These are phyloP conservation scores for Jatropha multifida DNA, from an alignment of 441 rosid genomes.

Conservation along the genomic window DNA sequence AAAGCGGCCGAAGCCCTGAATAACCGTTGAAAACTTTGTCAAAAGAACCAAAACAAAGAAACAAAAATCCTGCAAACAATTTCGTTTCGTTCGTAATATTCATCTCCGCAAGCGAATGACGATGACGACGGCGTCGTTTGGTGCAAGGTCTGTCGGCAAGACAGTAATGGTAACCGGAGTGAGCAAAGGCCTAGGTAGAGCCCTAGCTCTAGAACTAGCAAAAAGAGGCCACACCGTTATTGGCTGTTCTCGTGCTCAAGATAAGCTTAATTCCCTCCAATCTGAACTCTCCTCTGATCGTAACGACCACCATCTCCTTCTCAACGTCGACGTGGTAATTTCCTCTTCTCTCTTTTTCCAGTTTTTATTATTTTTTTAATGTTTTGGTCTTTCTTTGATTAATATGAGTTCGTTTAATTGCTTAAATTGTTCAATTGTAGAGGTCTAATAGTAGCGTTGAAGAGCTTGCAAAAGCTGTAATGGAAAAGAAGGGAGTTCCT, in stretches of 20 bases:
- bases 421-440: slow-evolving; percentile 31
- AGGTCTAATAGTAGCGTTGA: slow-evolving; percentile 68
- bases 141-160: slow-evolving; percentile 26
- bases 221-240: slow-evolving; percentile 79
- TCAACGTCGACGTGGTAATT: slow-evolving; percentile 65
- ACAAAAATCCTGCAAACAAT: neutral
- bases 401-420: slow-evolving; percentile 7
- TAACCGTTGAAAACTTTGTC: no score
- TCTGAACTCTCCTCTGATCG: slow-evolving; percentile 50
- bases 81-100: neutral
- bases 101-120: slow-evolving; percentile 3
- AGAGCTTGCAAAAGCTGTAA: slow-evolving; percentile 63
- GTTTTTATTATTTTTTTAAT: neutral
- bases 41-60: no score
- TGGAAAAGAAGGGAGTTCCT: slow-evolving; percentile 85
- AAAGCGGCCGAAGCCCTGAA: no score
- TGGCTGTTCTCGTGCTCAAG: slow-evolving; percentile 86
- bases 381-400: neutral
- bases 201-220: slow-evolving; percentile 78
- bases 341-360: neutral
- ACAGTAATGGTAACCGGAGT: slow-evolving; percentile 81
- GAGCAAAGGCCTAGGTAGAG: slow-evolving; percentile 83
- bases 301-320: slow-evolving; percentile 57
- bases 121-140: slow-evolving; percentile 36
- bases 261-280: slow-evolving; percentile 65